Evolutionary conservation across 192 early-diverging fungal species (phyloP).

Genomic region (Jimgerdemannia flammicorona): DNA sequence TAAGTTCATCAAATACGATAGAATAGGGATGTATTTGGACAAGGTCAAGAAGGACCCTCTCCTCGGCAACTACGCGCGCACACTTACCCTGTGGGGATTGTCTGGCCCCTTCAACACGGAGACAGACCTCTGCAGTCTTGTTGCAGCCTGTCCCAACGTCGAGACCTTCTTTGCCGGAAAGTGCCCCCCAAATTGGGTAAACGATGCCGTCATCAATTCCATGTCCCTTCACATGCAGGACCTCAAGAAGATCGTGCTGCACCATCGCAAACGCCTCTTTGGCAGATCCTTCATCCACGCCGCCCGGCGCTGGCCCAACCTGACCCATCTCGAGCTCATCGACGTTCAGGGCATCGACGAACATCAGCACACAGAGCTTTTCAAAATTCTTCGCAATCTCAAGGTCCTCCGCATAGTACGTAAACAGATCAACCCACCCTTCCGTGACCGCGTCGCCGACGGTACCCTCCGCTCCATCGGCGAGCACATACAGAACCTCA

Average conservation of each 20-base stretch:
- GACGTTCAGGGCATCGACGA: background rate
- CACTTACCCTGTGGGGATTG: background rate
- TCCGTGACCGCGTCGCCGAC: background rate
- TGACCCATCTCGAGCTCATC: background rate
- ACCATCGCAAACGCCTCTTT: background rate
- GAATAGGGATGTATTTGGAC: background rate
- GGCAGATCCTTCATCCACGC: background rate
- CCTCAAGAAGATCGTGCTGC: background rate
- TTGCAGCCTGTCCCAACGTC: background rate
- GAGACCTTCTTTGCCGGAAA: background rate
- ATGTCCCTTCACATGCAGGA: background rate
- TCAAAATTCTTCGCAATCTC: background rate
- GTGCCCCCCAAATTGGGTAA: background rate
- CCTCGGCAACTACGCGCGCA: background rate
- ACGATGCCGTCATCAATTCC: background rate
- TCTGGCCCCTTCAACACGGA: background rate
- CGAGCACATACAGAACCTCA: background rate
- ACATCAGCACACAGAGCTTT: background rate
- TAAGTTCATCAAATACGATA: background rate
- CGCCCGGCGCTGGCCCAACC: background rate
- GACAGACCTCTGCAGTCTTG: background rate
- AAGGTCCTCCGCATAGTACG: background rate
- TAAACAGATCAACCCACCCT: background rate
- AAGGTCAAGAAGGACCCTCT: background rate
- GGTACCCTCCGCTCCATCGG: background rate